Evolutionary conservation across 2,329 filamentous ascomycete species (phyloP).

Genomic region (Mollisiaceae sp.): DNA sequence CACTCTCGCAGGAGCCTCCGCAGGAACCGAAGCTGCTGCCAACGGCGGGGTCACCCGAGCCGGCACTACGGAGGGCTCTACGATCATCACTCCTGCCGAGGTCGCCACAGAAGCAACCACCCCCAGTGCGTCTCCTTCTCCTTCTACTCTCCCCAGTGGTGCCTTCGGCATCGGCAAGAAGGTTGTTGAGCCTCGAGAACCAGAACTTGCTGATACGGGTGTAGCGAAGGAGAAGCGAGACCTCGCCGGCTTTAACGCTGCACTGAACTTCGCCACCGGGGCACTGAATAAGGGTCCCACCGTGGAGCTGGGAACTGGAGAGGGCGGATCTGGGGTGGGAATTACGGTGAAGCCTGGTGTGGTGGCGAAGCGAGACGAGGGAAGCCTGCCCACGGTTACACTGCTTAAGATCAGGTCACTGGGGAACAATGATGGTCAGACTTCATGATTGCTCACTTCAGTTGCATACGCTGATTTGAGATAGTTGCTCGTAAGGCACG

Average conservation of each 20-base stretch:
- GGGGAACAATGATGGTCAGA: constrained; percentile 14
- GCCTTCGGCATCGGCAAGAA: constrained; percentile 26
- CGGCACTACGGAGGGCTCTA: constrained; percentile 4
- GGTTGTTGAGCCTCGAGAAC: constrained; percentile 23
- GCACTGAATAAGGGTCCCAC: constrained; percentile 53
- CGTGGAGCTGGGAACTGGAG: constrained; percentile 53
- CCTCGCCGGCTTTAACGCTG: constrained; percentile 53
- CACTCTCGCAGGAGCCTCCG: constrained; percentile 49
- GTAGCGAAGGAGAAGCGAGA: constrained; percentile 49
- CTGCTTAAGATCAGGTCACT: constrained; percentile 14
- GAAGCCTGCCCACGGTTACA: constrained; percentile 12
- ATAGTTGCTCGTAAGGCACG: constrained; percentile 14
- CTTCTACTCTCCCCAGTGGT: constrained; percentile 18
- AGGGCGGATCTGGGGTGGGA: constrained; percentile 46
- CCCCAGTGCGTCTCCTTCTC: constrained; percentile 13
- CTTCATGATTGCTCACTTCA: not conserved
- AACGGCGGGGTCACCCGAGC: constrained; percentile 10
- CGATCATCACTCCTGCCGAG: constrained; percentile 11
- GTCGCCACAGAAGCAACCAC: constrained; percentile 14
- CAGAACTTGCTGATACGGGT: constrained; percentile 24
- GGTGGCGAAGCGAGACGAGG: constrained; percentile 10
- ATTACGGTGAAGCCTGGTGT: constrained; percentile 29
- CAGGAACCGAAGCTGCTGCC: constrained; percentile 29
- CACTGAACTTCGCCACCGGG: constrained; percentile 52
- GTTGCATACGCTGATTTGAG: constrained; percentile 7